Conservation (phyloP, 352 stramenopile genomes). For the Elongisporangium undulatum region DNA sequence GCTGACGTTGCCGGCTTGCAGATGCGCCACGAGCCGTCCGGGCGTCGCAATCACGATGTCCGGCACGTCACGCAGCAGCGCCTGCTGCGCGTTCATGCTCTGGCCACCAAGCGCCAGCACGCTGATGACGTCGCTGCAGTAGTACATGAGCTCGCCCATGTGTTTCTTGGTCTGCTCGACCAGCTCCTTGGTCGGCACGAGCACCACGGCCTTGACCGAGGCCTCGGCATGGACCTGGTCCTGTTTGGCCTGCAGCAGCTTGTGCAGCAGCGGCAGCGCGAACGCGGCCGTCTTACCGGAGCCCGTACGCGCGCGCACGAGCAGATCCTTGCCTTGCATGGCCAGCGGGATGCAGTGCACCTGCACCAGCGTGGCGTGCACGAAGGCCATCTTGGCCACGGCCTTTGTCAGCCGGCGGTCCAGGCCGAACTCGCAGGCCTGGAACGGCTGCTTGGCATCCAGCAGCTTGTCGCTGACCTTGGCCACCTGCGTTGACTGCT, state of each 20-base stretch:
- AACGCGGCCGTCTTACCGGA: constrained; percentile 95
- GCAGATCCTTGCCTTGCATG: constrained; percentile 91
- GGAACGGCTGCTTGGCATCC: constrained; percentile 77
- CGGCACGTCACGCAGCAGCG: constrained; percentile 76
- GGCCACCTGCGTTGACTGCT: constrained; percentile 21
- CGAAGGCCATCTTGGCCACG: constrained; percentile 90
- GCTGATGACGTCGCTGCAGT: constrained; percentile 93
- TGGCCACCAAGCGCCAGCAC: constrained; percentile 88
- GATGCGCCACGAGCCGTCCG: constrained; percentile 89
- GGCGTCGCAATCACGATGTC: constrained; percentile 95
- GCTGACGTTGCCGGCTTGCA: constrained; percentile 74
- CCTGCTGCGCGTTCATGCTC: constrained; percentile 88
- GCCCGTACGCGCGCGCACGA: constrained; percentile 90
- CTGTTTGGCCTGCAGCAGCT: constrained; percentile 85
- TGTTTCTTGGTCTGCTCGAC: constrained; percentile 92
- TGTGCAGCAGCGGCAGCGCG: constrained; percentile 90
- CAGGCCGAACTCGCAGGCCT: constrained; percentile 83
- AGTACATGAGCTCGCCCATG: constrained; percentile 95
- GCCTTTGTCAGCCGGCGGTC: constrained; percentile 92
- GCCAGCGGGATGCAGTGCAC: constrained; percentile 92
- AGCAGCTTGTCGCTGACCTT: constrained; percentile 71
- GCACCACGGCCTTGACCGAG: constrained; percentile 85
- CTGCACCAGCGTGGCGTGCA: constrained; percentile 94
- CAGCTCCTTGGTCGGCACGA: constrained; percentile 97
- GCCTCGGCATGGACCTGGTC: constrained; percentile 33